Evolutionary conservation across 495 filamentous ascomycete species (phyloP), one percentile per base, ranked within the genome.

Genomic region (Podospora pseudocomata): DNA sequence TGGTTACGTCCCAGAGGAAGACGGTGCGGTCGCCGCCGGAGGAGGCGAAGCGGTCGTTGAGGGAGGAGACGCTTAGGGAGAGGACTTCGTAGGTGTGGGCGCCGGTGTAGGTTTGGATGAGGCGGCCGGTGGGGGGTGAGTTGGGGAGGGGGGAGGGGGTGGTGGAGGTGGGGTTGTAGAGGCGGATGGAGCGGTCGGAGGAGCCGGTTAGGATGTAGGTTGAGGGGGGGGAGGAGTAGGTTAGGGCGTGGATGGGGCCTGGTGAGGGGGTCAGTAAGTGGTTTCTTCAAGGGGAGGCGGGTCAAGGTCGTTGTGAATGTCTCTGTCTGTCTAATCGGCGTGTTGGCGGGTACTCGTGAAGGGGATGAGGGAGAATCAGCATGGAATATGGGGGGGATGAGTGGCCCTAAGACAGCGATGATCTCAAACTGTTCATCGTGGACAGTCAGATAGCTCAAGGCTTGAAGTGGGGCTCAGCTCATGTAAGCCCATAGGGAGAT

Each of bases 61-160:
- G 88, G 59, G 76, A 69, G n/a, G 87, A 80, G 62, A 97, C 89
- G 68, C 85, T 83, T 56, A 99, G 80, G 67, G 91, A 89, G 68
- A 97, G 90, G 56, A 99, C 90, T 58, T 90, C 89, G 85, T 98
- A 93, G 71, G 91, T 92, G 82, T 99, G 95, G 2, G 91, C 91
- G n/a, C 55, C 55, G 65, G 90, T 80, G 82, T 96, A 98, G 59
- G 87, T 89, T 76, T 97, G 92, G 79, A 98, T 90, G 0, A 92
- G 89, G 30, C 79, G 64, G 74, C 76, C 78, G 70, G 67, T 60
- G 65, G 79, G 79, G 68, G 79, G 68, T 68, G 70, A 72, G 26
- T 81, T 80, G 65, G 82, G 75, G 60, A 74, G 60, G 56, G 77
- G 75, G 69, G 80, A 75, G 20, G 79, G 66, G 60, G 80, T 80